Evolutionary conservation across 2,329 filamentous ascomycete genomes (phyloP), one percentile per base, ranked within the genome.

Genomic region (Purpureocillium takamizusanense): DNA sequence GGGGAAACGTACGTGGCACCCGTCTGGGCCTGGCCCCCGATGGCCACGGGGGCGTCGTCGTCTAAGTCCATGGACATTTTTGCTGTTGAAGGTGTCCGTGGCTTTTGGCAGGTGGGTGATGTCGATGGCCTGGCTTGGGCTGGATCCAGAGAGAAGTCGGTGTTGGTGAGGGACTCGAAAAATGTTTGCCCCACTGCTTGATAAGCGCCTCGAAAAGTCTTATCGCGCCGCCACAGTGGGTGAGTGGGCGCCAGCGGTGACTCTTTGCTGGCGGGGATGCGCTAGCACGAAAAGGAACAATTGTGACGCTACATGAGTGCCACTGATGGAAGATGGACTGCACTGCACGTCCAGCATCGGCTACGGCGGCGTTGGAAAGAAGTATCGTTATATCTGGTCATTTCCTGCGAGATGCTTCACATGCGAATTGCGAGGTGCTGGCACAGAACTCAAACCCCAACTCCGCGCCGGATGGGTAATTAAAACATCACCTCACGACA

Each of bases 61-160:
- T 67, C 64, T 30, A 67, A 48, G 49, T 67, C 64, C 64, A 67
- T 67, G 37, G 59, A 63, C 59, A 65, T 64, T 31, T n/a, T 44
- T 51, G 43, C 42, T 43, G 39, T 12, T 37, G 28, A 35, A 36
- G 31, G 18, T 25, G 7, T 13, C 32, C 43, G 44, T 33, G 30
- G 38, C 46, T 42, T 45, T 32, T 31, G 38, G 37, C 16, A 21
- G 33, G 37, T 30, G 30, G n/a, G 32, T 46, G 41, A 15, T 38
- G 38, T 41, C 40, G 31, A 23, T 30, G 46, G 49, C 42, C 6
- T 31, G 42, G 37, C 40, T 36, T 41, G 44, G 42, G 27, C 30
- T 30, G 37, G 21, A 10, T 10, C 10, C 6, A 5, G 5, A 10
- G 21, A 44, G 43, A 43, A 48, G 44, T 52, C 47, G 48, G 35